Evolutionary conservation across 108 stramenopile species (phyloP), one percentile per base, ranked within the genome.

Genomic region (Fistulifera pelliculosa): DNA sequence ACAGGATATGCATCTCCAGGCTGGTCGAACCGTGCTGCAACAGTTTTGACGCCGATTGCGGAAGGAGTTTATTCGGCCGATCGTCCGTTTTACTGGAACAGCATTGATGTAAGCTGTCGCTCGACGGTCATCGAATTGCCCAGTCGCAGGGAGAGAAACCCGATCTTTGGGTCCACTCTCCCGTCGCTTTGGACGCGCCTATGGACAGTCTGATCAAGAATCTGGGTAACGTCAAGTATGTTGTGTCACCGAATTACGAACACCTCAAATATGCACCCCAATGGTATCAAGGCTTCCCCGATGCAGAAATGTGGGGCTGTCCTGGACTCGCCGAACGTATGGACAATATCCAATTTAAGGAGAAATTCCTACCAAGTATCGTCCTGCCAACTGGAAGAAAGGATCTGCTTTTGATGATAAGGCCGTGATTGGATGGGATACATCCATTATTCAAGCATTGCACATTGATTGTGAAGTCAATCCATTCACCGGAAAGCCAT

Each of bases 191-290:
- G 24, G 85, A 87, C 39, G 56, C 40, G 6, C 58, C 69, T 21
- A 52, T 86, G 13, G 49, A 74, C 35, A 57, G 69, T 10, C 73
- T 79, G 0, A 24, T 87, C 10, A 55, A 73, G 0, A 69, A 71
- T 27, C 45, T 91, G 23, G 87, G 87, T 0, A 70, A 16, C n/a
- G 83, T 91, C 3, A 62, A 64, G 38, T 80, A 91, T 55, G 69
- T 85, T 21, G 78, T 91, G 10, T 78, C 80, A 12, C 84, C 90
- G 11, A 91, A 91, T 56, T 91, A 87, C 53, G 90, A 91, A 48
- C 90, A 91, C 64, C 58, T 91, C 26, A 91, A 87, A 38, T 91
- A 61, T 69, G 85, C 82, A 18, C 13, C 58, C 8, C 61, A 75
- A 31, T 91, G 90, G 90, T 61, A 55, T 19, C 21, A 68, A 35